These are phyloP conservation scores for Nakataea oryzae DNA, from an alignment of 2,329 filamentous ascomycete species.

Conservation along the genomic window DNA sequence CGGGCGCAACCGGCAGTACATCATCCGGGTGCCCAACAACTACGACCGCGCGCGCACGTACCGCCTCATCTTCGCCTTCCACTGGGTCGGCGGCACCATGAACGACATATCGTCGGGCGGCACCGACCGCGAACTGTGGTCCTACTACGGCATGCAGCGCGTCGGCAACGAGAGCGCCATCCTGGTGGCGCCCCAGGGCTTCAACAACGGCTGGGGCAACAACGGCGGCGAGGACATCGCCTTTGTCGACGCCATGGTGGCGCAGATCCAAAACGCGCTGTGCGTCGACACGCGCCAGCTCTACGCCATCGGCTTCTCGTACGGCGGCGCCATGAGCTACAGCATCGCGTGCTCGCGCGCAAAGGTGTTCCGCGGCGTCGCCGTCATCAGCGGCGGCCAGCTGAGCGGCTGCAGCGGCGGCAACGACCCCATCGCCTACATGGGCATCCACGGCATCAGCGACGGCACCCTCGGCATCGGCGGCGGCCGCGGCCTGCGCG, in stretches of 20 bases:
- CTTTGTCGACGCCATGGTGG: conserved; percentile 27
- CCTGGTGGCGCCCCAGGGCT: conserved; percentile 30
- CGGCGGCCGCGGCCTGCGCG: conserved; percentile 20
- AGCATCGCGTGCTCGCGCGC: conserved; percentile 29
- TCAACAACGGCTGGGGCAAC: conserved; percentile 31
- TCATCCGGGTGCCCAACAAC: background rate
- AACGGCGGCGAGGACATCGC: conserved; percentile 26
- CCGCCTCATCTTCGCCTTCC: conserved; percentile 28
- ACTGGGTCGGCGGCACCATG: conserved; percentile 28
- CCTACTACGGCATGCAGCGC: conserved; percentile 28
- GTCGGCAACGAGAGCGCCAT: conserved; percentile 23
- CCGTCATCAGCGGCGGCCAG: background rate
- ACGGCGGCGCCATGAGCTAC: conserved; percentile 31
- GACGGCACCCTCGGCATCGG: conserved; percentile 21
- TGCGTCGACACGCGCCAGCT: conserved; percentile 28
- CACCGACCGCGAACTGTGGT: conserved; percentile 9
- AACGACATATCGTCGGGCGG: conserved; percentile 21
- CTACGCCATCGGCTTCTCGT: conserved; percentile 32
- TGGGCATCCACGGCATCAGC: conserved; percentile 7
- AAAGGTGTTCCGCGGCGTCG: conserved; percentile 20
- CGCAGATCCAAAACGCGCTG: conserved; percentile 23
- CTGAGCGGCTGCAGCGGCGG: conserved; percentile 1
- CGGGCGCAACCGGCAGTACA: background rate
- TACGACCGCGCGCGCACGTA: conserved; percentile 27
- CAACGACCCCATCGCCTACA: background rate